phyloP scores from a whole-genome alignment of 257 asterid species.

The Phtheirospermum japonicum region DNA sequence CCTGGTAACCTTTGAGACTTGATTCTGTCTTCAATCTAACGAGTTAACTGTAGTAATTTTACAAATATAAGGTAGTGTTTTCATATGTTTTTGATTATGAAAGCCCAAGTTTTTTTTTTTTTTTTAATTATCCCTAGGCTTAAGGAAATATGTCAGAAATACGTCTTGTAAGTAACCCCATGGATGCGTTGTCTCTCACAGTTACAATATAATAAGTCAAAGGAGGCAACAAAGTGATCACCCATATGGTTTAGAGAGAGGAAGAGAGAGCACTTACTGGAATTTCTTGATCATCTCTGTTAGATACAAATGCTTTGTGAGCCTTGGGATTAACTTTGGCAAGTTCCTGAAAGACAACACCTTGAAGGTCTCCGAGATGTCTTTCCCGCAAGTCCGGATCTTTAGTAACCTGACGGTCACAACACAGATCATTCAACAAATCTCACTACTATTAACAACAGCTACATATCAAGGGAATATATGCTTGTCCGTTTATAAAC shows the following conservation, averaged over 20 bases:
- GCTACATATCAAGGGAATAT: conserved; percentile 6
- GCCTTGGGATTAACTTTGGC: conserved; percentile 46
- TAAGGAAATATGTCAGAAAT: not conserved
- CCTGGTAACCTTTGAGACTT: too few relatives aligned
- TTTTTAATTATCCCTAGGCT: not conserved
- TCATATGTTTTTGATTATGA: too few relatives aligned
- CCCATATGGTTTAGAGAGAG: not conserved
- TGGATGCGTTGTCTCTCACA: not conserved
- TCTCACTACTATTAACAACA: not conserved
- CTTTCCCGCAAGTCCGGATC: conserved; percentile 77
- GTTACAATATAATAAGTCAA: not conserved
- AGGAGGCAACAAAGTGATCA: not conserved
- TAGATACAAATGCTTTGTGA: conserved; percentile 54
- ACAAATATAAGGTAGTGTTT: too few relatives aligned
- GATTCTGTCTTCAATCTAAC: too few relatives aligned
- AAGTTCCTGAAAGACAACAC: conserved; percentile 46
- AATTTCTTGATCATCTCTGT: conserved; percentile 57
- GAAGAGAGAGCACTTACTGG: conserved; percentile 48
- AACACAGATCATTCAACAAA: conserved; percentile 20
- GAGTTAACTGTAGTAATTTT: too few relatives aligned
- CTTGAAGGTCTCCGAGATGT: conserved; percentile 89
- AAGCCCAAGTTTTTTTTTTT: too few relatives aligned
- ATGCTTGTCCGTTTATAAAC: not conserved
- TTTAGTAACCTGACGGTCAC: conserved; percentile 55
- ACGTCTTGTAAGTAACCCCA: not conserved